Evolutionary conservation across 345 rosid genomes (phyloP).

Genomic region (Euphorbia lathyris): DNA sequence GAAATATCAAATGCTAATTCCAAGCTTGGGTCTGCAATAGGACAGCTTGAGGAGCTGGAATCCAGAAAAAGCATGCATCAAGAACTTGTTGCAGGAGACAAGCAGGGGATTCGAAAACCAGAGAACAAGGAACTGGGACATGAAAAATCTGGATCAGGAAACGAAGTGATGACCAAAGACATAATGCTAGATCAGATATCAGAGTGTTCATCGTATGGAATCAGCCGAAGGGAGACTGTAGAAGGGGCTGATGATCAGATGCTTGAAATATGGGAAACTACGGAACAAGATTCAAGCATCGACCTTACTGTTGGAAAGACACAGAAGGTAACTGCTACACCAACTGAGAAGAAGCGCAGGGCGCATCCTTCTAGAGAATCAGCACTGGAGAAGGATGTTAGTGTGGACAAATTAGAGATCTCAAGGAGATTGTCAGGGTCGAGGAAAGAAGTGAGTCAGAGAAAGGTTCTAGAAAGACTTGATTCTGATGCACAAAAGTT

Average conservation of each 20-base stretch:
- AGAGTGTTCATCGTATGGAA: constrained; percentile 75
- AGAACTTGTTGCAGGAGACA: constrained; percentile 31
- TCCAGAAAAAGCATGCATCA: constrained; percentile 23
- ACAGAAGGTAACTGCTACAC: constrained; percentile 24
- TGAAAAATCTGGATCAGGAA: constrained; percentile 48
- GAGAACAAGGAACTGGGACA: constrained; percentile 29
- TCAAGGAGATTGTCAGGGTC: constrained; percentile 56
- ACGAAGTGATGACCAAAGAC: constrained; percentile 79
- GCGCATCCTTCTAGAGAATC: constrained; percentile 49
- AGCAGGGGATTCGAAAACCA: constrained; percentile 30
- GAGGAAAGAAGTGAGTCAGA: constrained; percentile 50
- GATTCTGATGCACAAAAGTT: constrained; percentile 86
- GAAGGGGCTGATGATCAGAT: constrained; percentile 50
- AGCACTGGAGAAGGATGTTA: constrained; percentile 59
- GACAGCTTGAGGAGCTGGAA: constrained; percentile 52
- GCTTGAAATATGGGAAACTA: constrained; percentile 57
- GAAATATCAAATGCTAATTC: constrained; percentile 51
- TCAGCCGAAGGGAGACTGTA: constrained; percentile 58
- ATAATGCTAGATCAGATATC: constrained; percentile 90
- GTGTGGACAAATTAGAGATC: constrained; percentile 70
- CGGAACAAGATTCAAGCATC: constrained; percentile 39
- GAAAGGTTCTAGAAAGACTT: constrained; percentile 82
- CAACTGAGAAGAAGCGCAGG: constrained; percentile 34
- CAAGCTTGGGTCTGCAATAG: constrained; percentile 52
- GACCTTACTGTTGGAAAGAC: constrained; percentile 46